A percentile compares a stretch with the other conserved stretches of the same genome.
Evolutionary conservation across 495 filamentous ascomycete species (phyloP).

Genomic region (Evernia prunastri): DNA sequence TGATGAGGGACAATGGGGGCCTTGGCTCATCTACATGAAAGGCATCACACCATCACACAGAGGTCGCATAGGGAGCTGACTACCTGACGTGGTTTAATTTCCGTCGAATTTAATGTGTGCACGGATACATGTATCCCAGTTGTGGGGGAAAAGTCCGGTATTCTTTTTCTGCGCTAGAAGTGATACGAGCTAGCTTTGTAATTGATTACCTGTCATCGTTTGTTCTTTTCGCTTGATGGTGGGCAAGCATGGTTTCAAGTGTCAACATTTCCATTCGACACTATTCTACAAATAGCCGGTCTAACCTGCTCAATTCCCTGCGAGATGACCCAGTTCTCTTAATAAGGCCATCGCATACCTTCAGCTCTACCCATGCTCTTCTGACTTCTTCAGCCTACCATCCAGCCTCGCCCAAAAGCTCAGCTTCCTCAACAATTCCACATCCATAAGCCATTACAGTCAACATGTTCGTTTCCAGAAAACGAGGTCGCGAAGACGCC

Average conservation of each 20-base stretch:
- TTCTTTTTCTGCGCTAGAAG: background rate
- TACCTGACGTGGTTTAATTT: background rate
- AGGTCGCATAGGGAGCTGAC: background rate
- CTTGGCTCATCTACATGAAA: background rate
- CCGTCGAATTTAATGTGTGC: background rate
- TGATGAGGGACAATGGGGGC: background rate
- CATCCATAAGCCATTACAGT: background rate
- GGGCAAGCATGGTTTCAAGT: slow-evolving; percentile 11
- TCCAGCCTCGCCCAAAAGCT: background rate
- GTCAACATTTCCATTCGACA: background rate
- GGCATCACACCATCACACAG: background rate
- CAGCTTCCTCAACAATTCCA: background rate
- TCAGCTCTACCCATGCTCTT: background rate
- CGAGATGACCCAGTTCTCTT: slow-evolving; percentile 19
- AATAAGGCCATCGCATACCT: slow-evolving; percentile 9
- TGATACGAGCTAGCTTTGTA: background rate
- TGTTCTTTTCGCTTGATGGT: background rate
- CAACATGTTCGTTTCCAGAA: slow-evolving; percentile 22
- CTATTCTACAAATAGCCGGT: slow-evolving; percentile 5
- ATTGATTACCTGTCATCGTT: background rate
- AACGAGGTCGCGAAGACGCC: slow-evolving; percentile 25
- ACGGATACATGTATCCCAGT: too few species aligned
- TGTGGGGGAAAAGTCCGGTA: background rate
- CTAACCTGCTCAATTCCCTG: background rate
- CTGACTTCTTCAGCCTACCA: background rate